phyloP scores from a whole-genome alignment of 805 yeast species.

The Yamadazyma sp. region DNA sequence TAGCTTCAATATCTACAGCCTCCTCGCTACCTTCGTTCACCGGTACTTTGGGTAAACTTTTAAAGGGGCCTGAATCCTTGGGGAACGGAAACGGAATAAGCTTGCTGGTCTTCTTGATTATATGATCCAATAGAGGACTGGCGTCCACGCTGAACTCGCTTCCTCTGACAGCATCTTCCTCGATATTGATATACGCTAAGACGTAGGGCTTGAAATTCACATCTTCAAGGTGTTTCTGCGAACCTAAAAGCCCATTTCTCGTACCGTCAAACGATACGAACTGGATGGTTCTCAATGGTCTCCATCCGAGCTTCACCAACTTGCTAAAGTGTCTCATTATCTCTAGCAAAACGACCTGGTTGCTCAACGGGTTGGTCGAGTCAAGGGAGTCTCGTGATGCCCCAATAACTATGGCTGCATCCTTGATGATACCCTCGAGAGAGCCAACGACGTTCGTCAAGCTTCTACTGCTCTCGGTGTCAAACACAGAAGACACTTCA shows the following conservation, averaged over 20 bases:
- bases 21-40: conserved; percentile 5
- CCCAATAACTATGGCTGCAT: conserved; percentile 41
- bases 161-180: conserved; percentile 39
- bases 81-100: conserved; percentile 37
- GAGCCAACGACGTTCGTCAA: conserved; percentile 33
- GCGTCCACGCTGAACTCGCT: conserved; percentile 34
- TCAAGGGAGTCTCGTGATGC: conserved; percentile 41
- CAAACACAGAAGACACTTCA: conserved; percentile 18
- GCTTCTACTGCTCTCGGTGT: conserved; percentile 12
- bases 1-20: conserved; percentile 3
- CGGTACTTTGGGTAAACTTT: conserved; percentile 16
- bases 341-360: conserved; percentile 41
- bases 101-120: conserved; percentile 28
- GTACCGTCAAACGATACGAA: conserved; percentile 45
- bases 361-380: conserved; percentile 35
- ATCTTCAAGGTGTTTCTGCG: conserved; percentile 24
- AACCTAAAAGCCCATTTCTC: conserved; percentile 33
- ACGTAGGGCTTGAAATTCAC: conserved; percentile 13
- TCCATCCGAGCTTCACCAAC: conserved; percentile 39
- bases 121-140: conserved; percentile 35
- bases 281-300: conserved; percentile 39
- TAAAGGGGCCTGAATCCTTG: conserved; percentile 20
- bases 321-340: conserved; percentile 35
- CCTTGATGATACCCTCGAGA: conserved; percentile 37
- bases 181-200: conserved; percentile 39